These are phyloP conservation scores for Daldinia loculata DNA, from an alignment of 495 filamentous ascomycete genomes.

Conservation along the genomic window DNA sequence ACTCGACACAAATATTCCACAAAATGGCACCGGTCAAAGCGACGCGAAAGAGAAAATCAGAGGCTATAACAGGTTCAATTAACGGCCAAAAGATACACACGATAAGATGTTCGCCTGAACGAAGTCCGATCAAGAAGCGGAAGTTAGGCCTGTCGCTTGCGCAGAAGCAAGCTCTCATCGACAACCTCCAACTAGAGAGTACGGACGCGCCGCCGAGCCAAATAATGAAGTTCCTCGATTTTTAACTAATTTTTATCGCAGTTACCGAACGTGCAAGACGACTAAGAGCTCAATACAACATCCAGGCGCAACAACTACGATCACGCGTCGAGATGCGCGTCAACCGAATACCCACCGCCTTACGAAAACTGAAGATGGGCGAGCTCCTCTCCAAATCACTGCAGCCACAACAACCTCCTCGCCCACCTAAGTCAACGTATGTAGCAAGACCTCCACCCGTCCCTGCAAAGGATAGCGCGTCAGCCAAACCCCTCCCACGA, in stretches of 20 bases:
- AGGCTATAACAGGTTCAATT: slow-evolving; percentile 51
- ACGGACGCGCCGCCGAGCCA: slow-evolving; percentile 47
- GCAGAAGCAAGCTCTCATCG: slow-evolving; percentile 89
- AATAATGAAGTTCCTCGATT: background rate
- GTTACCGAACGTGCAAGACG: slow-evolving; percentile 93
- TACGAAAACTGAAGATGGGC: slow-evolving; percentile 84
- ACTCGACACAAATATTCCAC: slow-evolving; percentile 10
- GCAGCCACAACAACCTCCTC: slow-evolving; percentile 30
- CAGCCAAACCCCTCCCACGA: slow-evolving; percentile 38
- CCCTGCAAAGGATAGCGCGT: slow-evolving; percentile 41
- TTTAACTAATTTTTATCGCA: slow-evolving; percentile 50
- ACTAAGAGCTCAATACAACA: slow-evolving; percentile 86
- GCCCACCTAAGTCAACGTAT: slow-evolving; percentile 38
- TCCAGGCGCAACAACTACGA: slow-evolving; percentile 83
- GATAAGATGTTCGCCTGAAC: slow-evolving; percentile 50
- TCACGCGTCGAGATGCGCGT: slow-evolving; percentile 92
- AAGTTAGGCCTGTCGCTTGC: slow-evolving; percentile 70
- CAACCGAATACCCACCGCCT: slow-evolving; percentile 84
- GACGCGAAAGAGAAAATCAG: slow-evolving; percentile 69
- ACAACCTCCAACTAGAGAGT: slow-evolving; percentile 95
- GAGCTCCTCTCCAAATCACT: slow-evolving; percentile 69
- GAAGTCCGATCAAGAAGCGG: slow-evolving; percentile 69
- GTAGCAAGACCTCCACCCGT: slow-evolving; percentile 42
- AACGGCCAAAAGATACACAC: slow-evolving; percentile 53
- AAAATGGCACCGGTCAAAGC: slow-evolving; percentile 62